Base-by-base conservation (phyloP, 2,329 filamentous ascomycete species). In the Alternaria sp. region DNA sequence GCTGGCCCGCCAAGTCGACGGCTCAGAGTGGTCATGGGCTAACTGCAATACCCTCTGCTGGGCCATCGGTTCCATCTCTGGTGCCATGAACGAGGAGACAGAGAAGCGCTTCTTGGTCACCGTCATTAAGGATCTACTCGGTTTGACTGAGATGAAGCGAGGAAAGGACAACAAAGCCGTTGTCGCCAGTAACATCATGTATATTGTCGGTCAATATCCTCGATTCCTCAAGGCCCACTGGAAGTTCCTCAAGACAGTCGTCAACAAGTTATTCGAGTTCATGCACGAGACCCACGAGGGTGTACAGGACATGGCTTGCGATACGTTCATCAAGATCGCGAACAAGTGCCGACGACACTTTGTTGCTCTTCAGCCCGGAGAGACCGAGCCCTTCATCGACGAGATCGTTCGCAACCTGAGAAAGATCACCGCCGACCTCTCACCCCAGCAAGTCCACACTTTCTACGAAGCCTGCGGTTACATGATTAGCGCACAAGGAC, bases 211-310 rank as follows among this genome's bases (percentile, higher is more conserved):
- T 63, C 96, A 99, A 79, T 99, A 99, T 78, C 96, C 96, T 41
- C 92, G 96, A 20, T 99, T 99, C 84, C 84, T 99, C 74, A 99
- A 99, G 84, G 96, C 96, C 2, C 96, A 99, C 81, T 99, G 96
- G 96, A 99, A 99, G 81, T 99, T 99, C 83, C 85, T 99, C 60
- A 99, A 99, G 89, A 99, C 96, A 3, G 96, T 99, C 18, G 96
- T 99, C 76, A 99, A 99, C 84, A 99, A 99, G 85, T 87, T 99
- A 6, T 99, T 99, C 76, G 96, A 99, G 83, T 99, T 99, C 79
- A 99, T 99, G 96, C 96, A 99, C 80, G 96, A 99, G 82, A 98
- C 96, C 1, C 96, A 99, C 76, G 96, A 99, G 84, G 96, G 93
- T 84, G 96, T 99, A 25, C 96, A 99, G 82, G 96, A 99, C 82